Percentiles rank a stretch among this genome's conserved stretches.
phyloP scores from a whole-genome alignment of 352 stramenopile genomes.

The Pythium myriotylum region DNA sequence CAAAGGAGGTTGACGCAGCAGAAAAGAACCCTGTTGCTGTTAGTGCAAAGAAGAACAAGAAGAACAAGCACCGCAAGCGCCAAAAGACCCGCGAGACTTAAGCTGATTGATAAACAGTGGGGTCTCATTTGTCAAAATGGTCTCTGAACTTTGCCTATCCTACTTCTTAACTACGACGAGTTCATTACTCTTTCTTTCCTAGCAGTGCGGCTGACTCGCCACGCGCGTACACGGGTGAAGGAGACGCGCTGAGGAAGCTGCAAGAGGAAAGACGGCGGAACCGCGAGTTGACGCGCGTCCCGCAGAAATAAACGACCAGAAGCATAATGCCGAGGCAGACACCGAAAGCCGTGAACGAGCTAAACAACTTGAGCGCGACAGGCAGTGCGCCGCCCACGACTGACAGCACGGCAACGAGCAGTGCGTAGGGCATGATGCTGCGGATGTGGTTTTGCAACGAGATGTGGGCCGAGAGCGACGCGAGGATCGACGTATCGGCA shows the following conservation, averaged over 20 bases:
- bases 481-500: constrained; percentile 92
- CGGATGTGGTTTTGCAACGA: constrained; percentile 83
- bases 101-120: not conserved
- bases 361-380: constrained; percentile 75
- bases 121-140: too few relatives aligned
- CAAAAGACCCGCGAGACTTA: constrained; percentile 15
- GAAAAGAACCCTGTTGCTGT: not conserved
- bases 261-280: constrained; percentile 76
- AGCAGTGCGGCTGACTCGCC: constrained; percentile 61
- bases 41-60: constrained; percentile 8
- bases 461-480: constrained; percentile 76
- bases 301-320: constrained; percentile 80
- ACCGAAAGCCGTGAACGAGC: constrained; percentile 79
- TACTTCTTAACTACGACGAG: constrained; percentile 3
- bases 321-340: constrained; percentile 73
- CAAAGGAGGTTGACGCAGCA: not conserved
- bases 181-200: constrained; percentile 22
- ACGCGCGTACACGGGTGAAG: constrained; percentile 46
- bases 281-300: constrained; percentile 75
- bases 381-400: constrained; percentile 70
- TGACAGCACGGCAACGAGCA: constrained; percentile 72
- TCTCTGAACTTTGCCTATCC: not conserved
- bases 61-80: constrained; percentile 24
- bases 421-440: constrained; percentile 83
- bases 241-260: constrained; percentile 72